phyloP scores from a whole-genome alignment of 2,329 filamentous ascomycete species.

The Colletotrichum australisinense region DNA sequence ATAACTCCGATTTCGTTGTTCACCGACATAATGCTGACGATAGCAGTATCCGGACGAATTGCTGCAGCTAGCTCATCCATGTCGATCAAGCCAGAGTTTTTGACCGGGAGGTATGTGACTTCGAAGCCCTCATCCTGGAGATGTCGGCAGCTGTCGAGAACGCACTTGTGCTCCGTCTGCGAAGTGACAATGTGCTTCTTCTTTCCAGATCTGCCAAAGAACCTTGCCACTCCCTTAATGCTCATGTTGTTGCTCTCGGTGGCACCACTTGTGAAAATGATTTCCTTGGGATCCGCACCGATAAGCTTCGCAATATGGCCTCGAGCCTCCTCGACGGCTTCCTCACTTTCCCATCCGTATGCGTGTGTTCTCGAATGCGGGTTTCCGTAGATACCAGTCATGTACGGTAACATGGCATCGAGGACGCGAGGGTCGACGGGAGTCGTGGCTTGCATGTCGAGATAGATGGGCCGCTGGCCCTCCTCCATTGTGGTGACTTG shows the following conservation, averaged over 20 bases:
- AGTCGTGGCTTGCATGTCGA: slow-evolving; percentile 98
- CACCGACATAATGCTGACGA: slow-evolving; percentile 98
- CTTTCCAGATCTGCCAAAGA: slow-evolving; percentile 92
- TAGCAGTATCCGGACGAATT: slow-evolving; percentile 88
- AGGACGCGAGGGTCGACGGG: slow-evolving; percentile 94
- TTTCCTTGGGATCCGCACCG: slow-evolving; percentile 95
- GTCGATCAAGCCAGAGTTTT: slow-evolving; percentile 85
- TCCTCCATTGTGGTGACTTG: slow-evolving; percentile 94
- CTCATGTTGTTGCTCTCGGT: slow-evolving; percentile 99
- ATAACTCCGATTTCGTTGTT: slow-evolving; percentile 99
- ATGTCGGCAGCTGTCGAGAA: slow-evolving; percentile 96
- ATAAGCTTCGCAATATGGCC: slow-evolving; percentile 87
- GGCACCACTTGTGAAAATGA: slow-evolving; percentile 97
- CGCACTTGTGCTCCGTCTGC: slow-evolving; percentile 99
- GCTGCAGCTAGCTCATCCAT: slow-evolving; percentile 88
- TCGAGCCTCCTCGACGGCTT: slow-evolving; percentile 89
- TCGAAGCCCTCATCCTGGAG: slow-evolving; percentile 97
- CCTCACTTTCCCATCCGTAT: slow-evolving; percentile 98
- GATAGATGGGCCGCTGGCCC: slow-evolving; percentile 92
- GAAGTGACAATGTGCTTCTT: slow-evolving; percentile 99
- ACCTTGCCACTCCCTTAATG: slow-evolving; percentile 96
- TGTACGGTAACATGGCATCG: slow-evolving; percentile 96
- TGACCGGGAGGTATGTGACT: slow-evolving; percentile 94
- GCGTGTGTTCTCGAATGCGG: slow-evolving; percentile 97
- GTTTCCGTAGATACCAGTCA: slow-evolving; percentile 94